A percentile compares a stretch with the other conserved stretches of the same genome.
phyloP scores from a whole-genome alignment of 768 basidiomycete species.

The Mycena maculata region DNA sequence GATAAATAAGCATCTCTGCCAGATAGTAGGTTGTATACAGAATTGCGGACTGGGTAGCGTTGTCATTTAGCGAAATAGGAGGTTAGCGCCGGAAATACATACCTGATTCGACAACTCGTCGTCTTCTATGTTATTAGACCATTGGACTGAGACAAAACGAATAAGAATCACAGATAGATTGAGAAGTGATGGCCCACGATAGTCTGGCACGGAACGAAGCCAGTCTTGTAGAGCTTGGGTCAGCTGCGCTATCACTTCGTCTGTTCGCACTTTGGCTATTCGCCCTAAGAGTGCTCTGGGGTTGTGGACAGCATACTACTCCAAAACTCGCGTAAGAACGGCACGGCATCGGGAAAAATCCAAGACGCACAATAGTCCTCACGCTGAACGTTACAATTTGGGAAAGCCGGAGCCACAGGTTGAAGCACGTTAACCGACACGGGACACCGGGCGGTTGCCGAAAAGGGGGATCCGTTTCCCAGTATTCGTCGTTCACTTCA shows the following conservation, averaged over 20 bases:
- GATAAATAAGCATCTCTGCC: conserved; percentile 73
- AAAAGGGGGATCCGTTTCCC: conserved; percentile 72
- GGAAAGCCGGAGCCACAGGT: conserved; percentile 70
- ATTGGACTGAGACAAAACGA: conserved; percentile 55
- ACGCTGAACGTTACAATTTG: conserved; percentile 77
- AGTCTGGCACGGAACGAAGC: conserved; percentile 74
- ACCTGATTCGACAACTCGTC: conserved; percentile 60
- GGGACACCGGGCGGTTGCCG: conserved; percentile 74
- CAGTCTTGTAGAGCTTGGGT: conserved; percentile 79
- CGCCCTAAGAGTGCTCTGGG: conserved; percentile 65
- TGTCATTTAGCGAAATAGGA: neutral
- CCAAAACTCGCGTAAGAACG: neutral
- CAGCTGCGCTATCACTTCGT: conserved; percentile 72
- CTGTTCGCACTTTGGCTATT: conserved; percentile 63
- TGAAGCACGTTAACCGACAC: conserved; percentile 70
- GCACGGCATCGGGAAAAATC: conserved; percentile 13
- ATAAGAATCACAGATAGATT: conserved; percentile 6
- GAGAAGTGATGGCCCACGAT: conserved; percentile 56
- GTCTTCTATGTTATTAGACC: conserved; percentile 66
- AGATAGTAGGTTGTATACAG: conserved; percentile 71
- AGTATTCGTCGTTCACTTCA: conserved; percentile 87
- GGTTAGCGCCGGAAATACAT: neutral
- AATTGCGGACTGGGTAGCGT: conserved; percentile 52
- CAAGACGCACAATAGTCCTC: conserved; percentile 69
- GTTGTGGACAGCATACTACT: conserved; percentile 79